A percentile compares a stretch with the other conserved stretches of the same genome.
phyloP scores from a whole-genome alignment of 768 basidiomycete genomes.

The Kwoniella botswanensis region DNA sequence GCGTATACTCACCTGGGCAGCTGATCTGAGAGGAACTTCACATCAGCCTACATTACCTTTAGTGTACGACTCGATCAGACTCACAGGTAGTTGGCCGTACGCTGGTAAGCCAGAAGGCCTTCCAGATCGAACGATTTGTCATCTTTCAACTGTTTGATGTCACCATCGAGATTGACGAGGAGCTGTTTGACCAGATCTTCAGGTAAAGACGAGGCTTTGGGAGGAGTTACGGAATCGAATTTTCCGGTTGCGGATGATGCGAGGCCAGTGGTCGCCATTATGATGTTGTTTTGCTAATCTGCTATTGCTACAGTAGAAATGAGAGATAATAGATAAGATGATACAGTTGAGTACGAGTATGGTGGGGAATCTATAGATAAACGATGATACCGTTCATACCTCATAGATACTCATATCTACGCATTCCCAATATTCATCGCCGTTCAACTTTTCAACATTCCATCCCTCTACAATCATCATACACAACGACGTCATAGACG shows the following conservation, averaged over 20 bases:
- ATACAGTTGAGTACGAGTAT: background rate
- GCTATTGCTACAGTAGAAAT: slow-evolving; percentile 8
- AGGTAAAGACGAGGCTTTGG: slow-evolving; percentile 72
- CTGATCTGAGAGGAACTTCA: slow-evolving; percentile 19
- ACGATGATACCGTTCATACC: background rate
- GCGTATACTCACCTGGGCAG: slow-evolving; percentile 25
- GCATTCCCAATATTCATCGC: background rate
- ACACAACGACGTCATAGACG: slow-evolving; percentile 5
- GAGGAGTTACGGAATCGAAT: slow-evolving; percentile 61
- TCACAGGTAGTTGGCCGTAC: slow-evolving; percentile 53
- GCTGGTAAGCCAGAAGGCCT: slow-evolving; percentile 55
- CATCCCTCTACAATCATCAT: background rate
- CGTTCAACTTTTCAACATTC: background rate
- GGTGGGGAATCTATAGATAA: background rate
- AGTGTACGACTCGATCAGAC: slow-evolving; percentile 5
- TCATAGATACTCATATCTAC: background rate
- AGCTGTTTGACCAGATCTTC: slow-evolving; percentile 64
- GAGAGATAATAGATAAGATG: background rate
- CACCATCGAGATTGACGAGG: slow-evolving; percentile 62
- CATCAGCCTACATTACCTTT: slow-evolving; percentile 7
- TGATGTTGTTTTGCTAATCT: no score
- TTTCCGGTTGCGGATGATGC: slow-evolving; percentile 42
- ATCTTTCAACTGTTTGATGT: slow-evolving; percentile 64
- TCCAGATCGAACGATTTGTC: slow-evolving; percentile 59
- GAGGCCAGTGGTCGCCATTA: slow-evolving; percentile 50